Conservation (phyloP, 345 rosid species). For the Salix arbutifolia region DNA sequence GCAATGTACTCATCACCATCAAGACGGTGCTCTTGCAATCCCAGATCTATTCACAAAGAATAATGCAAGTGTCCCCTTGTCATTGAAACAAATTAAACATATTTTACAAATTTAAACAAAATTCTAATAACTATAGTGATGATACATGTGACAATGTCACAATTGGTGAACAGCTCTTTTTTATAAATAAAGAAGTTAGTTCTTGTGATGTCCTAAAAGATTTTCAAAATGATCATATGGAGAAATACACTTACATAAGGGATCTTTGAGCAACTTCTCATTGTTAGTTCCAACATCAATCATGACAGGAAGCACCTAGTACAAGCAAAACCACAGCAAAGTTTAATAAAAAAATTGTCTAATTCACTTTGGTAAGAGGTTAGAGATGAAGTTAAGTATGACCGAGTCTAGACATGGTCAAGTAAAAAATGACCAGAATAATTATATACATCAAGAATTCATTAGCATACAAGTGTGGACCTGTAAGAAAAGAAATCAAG, state of each 20-base stretch:
- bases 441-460: not conserved
- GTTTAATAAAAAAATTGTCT: not conserved
- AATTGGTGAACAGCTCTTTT: not conserved
- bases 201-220: not conserved
- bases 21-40: slow-evolving; percentile 84
- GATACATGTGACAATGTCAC: not conserved
- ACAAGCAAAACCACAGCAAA: not conserved
- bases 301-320: slow-evolving; percentile 96
- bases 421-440: not conserved
- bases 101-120: not conserved
- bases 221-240: slow-evolving; percentile 6
- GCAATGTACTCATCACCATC: slow-evolving; percentile 73
- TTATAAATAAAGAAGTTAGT: not conserved
- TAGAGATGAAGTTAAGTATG: slow-evolving; percentile 9
- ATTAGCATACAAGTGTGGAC: not conserved
- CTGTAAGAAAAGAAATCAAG: not conserved
- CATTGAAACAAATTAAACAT: not conserved
- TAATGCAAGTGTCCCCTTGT: slow-evolving; percentile 3
- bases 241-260: slow-evolving; percentile 65
- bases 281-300: slow-evolving; percentile 99
- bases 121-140: not conserved
- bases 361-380: not conserved
- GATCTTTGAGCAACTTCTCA: slow-evolving; percentile 79
- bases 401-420: not conserved
- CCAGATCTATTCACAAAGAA: slow-evolving; percentile 64